These are phyloP conservation scores for Fraxinus nigra DNA, from an alignment of 305 asterid genomes.

Conservation along the genomic window DNA sequence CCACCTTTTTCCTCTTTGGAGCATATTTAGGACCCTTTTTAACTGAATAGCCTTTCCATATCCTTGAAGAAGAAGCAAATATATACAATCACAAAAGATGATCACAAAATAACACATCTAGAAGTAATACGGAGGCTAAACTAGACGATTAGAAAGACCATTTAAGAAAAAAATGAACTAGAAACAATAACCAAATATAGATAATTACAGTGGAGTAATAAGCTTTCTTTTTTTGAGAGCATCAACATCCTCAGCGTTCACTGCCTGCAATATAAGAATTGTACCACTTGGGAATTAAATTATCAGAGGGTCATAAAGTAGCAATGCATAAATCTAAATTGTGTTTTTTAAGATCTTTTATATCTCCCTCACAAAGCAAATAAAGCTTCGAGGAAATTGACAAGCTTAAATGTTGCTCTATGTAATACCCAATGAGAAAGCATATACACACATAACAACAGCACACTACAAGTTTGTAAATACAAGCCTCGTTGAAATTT, in stretches of 20 bases:
- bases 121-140: not conserved
- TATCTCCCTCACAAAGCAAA: not conserved
- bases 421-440: not conserved
- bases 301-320: not conserved
- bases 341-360: not conserved
- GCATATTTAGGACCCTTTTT: conserved; percentile 86
- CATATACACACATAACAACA: not conserved
- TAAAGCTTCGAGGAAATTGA: conserved; percentile 10
- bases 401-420: not conserved
- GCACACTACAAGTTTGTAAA: not conserved
- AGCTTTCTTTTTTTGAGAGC: conserved; percentile 80
- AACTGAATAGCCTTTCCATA: conserved; percentile 83
- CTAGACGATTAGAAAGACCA: not conserved
- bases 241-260: conserved; percentile 61
- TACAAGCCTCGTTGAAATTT: not conserved
- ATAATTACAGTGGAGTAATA: conserved; percentile 61
- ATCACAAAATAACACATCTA: not conserved
- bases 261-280: conserved; percentile 46
- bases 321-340: not conserved
- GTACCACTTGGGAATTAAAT: not conserved
- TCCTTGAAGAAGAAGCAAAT: conserved; percentile 39
- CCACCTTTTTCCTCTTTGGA: conserved; percentile 78
- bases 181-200: not conserved
- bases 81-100: conserved; percentile 11
- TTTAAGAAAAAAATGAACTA: conserved; percentile 12